These are phyloP conservation scores for Talaromyces marneffei DNA, from an alignment of 2,329 filamentous ascomycete genomes.

Conservation along the genomic window DNA sequence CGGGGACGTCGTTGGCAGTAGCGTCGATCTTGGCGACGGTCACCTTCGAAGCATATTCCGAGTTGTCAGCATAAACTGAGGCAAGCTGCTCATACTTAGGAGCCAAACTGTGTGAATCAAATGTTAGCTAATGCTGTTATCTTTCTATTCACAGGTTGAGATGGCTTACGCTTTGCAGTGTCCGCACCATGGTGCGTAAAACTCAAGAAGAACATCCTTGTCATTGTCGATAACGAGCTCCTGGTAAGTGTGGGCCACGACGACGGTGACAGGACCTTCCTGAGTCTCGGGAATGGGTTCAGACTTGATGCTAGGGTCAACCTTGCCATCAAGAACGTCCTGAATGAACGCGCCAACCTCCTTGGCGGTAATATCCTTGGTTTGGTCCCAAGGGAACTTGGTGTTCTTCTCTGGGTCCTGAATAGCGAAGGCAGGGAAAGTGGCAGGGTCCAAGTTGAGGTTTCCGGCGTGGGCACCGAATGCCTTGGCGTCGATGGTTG, in stretches of 20 bases:
- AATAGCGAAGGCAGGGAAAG: constrained; percentile 96
- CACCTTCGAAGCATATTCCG: constrained; percentile 52
- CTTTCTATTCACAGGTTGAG: not conserved
- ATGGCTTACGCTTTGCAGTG: constrained; percentile 59
- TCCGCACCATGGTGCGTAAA: constrained; percentile 84
- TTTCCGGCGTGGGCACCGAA: constrained; percentile 94
- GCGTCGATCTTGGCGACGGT: constrained; percentile 87
- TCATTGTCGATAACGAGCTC: constrained; percentile 83
- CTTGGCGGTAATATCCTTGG: constrained; percentile 68
- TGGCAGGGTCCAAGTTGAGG: constrained; percentile 91
- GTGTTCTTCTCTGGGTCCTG: constrained; percentile 92
- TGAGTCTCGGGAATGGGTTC: constrained; percentile 93
- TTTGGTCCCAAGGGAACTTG: constrained; percentile 92
- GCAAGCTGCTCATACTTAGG: constrained; percentile 64
- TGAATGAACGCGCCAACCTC: constrained; percentile 77
- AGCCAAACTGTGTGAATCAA: constrained; percentile 44
- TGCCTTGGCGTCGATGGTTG: constrained; percentile 88
- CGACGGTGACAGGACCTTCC: constrained; percentile 77
- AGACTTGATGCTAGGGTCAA: constrained; percentile 96
- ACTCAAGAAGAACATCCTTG: constrained; percentile 97
- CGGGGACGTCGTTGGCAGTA: constrained; percentile 90
- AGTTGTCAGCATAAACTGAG: constrained; percentile 47
- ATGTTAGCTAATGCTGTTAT: not conserved
- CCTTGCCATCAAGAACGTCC: constrained; percentile 76
- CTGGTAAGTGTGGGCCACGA: constrained; percentile 93